Conservation (phyloP, 805 yeast species). For the Yamadazyma nakazawae region DNA sequence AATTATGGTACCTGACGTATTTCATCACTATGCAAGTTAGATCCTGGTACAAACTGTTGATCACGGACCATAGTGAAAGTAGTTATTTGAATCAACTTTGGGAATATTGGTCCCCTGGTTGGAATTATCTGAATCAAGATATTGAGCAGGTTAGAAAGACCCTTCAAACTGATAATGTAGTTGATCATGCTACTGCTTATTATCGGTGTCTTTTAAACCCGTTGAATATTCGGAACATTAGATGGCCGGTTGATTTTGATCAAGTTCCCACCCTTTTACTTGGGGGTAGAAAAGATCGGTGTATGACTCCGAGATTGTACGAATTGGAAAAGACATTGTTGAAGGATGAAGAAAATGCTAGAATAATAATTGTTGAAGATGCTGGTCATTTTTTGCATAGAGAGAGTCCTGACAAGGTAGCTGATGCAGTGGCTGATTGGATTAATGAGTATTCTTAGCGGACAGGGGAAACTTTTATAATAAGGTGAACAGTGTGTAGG, state of each 20-base stretch:
- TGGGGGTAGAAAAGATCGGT: constrained; percentile 39
- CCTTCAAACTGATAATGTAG: constrained; percentile 22
- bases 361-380: constrained; percentile 8
- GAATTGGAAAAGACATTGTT: constrained; percentile 23
- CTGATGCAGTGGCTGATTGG: constrained; percentile 26
- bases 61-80: constrained; percentile 12
- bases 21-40: constrained; percentile 36
- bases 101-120: constrained; percentile 39
- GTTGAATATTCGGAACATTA: constrained; percentile 15
- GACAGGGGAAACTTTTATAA: too few species aligned
- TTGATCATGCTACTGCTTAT: constrained; percentile 37
- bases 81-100: constrained; percentile 32
- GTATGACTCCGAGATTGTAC: constrained; percentile 30
- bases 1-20: constrained; percentile 33
- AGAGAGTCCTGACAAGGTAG: constrained; percentile 32
- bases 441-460: constrained; percentile 16
- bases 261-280: constrained; percentile 35
- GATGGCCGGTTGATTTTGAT: constrained; percentile 29
- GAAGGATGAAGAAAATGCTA: constrained; percentile 15
- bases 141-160: constrained; percentile 28
- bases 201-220: constrained; percentile 30
- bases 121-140: constrained; percentile 25
- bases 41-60: constrained; percentile 21
- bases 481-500: too few species aligned
- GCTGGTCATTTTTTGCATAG: constrained; percentile 41